phyloP scores from a whole-genome alignment of 441 rosid genomes.

The Jatropha multifida region DNA sequence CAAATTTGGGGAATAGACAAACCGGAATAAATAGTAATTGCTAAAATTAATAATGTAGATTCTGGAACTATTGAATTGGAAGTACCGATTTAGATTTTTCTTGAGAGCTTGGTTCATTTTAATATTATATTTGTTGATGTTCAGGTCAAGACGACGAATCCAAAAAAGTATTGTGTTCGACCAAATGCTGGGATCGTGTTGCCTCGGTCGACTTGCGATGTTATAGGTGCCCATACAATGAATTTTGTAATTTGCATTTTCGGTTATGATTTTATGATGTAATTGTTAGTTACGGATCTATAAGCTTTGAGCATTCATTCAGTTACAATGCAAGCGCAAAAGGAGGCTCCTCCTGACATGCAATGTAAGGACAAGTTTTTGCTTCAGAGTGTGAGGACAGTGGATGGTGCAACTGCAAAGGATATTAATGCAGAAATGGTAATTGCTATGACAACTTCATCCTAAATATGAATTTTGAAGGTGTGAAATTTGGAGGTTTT shows the following conservation, averaged over 20 bases:
- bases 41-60: neutral
- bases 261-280: neutral
- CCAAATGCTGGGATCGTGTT: constrained; percentile 70
- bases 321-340: constrained; percentile 89
- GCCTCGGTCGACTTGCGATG: constrained; percentile 69
- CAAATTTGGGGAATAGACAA: neutral
- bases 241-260: neutral
- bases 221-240: constrained; percentile 40
- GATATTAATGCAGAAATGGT: constrained; percentile 77
- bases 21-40: neutral
- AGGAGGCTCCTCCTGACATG: constrained; percentile 73
- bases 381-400: constrained; percentile 61
- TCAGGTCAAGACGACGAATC: constrained; percentile 85
- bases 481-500: constrained; percentile 4
- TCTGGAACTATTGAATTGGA: neutral
- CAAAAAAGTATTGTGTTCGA: constrained; percentile 77
- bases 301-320: constrained; percentile 8
- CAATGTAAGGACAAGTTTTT: constrained; percentile 82
- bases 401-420: constrained; percentile 45
- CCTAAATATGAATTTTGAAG: neutral
- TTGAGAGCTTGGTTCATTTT: neutral
- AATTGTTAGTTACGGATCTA: neutral
- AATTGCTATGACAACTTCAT: neutral
- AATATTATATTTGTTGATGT: constrained; percentile 14
- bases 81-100: constrained; percentile 11